A percentile compares a stretch with the other conserved stretches of the same genome.
Conservation (phyloP, 2,329 filamentous ascomycete species). For the Taxawa tesnikishii region DNA sequence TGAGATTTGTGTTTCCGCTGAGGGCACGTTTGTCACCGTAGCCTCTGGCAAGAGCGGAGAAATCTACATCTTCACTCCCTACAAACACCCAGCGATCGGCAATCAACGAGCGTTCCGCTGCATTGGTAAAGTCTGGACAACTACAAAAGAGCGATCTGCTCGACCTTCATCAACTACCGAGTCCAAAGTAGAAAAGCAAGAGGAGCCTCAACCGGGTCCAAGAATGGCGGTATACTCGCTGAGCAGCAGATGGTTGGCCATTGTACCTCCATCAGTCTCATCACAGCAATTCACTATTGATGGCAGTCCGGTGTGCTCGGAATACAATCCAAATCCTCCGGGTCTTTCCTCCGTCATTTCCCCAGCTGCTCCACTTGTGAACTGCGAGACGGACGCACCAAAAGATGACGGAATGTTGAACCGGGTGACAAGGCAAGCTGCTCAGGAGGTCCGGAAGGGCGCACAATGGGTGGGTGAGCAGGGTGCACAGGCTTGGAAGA, state of each 20-base stretch:
- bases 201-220: neutral
- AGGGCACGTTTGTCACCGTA: constrained; percentile 58
- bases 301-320: constrained; percentile 45
- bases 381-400: constrained; percentile 50
- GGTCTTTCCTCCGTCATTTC: constrained; percentile 48
- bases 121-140: constrained; percentile 86
- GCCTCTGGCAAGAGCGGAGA: constrained; percentile 78
- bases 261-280: constrained; percentile 55
- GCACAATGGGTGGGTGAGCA: constrained; percentile 69
- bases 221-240: constrained; percentile 53
- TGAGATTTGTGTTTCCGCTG: constrained; percentile 60
- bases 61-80: constrained; percentile 57
- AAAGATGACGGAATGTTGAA: constrained; percentile 47
- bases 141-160: constrained; percentile 2
- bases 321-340: constrained; percentile 41
- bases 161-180: neutral
- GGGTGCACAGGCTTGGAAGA: constrained; percentile 64
- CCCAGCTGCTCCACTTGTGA: constrained; percentile 55
- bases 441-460: constrained; percentile 63
- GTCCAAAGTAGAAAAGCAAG: neutral
- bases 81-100: constrained; percentile 16
- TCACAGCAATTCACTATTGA: constrained; percentile 59
- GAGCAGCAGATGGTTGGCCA: constrained; percentile 63
- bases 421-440: constrained; percentile 63
- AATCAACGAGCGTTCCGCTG: constrained; percentile 42